Evolutionary conservation across 2,329 filamentous ascomycete genomes (phyloP).

Genomic region (Colletotrichum noveboracense): DNA sequence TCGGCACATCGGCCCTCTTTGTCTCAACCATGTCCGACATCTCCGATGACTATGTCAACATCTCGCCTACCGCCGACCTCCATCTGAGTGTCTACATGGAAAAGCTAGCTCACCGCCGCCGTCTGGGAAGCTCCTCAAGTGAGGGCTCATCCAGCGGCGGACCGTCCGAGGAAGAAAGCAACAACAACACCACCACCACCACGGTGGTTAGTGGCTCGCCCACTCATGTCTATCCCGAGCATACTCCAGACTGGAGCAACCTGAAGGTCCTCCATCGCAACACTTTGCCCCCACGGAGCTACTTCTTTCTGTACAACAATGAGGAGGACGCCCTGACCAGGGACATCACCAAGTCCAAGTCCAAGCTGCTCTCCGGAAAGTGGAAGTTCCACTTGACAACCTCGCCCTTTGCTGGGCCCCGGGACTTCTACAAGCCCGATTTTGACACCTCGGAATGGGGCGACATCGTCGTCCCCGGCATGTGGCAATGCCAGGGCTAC

Average conservation of each 20-base stretch:
- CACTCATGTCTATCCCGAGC: constrained; percentile 30
- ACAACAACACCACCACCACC: background rate
- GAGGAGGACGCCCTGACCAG: constrained; percentile 51
- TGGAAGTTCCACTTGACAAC: constrained; percentile 59
- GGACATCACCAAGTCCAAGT: constrained; percentile 43
- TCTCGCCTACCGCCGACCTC: constrained; percentile 14
- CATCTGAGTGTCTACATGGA: constrained; percentile 17
- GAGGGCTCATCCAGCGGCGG: background rate
- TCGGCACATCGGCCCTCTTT: background rate
- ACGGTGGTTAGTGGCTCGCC: background rate
- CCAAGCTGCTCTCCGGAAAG: constrained; percentile 52
- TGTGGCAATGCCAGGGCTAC: constrained; percentile 75
- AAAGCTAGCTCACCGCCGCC: constrained; percentile 1
- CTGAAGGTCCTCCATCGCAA: constrained; percentile 61
- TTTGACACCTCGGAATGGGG: constrained; percentile 48
- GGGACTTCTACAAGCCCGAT: constrained; percentile 39
- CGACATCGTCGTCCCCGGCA: constrained; percentile 66
- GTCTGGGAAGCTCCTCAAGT: constrained; percentile 7
- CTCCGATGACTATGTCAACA: constrained; percentile 20
- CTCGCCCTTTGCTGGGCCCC: constrained; percentile 51
- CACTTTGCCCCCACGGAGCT: constrained; percentile 58
- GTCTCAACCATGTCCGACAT: constrained; percentile 17
- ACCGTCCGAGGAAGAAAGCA: background rate
- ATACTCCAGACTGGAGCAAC: constrained; percentile 64
- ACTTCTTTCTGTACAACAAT: constrained; percentile 58